Evolutionary conservation across 352 stramenopile species (phyloP), one percentile per base, ranked within the genome.

Genomic region (Phytopythium litorale): DNA sequence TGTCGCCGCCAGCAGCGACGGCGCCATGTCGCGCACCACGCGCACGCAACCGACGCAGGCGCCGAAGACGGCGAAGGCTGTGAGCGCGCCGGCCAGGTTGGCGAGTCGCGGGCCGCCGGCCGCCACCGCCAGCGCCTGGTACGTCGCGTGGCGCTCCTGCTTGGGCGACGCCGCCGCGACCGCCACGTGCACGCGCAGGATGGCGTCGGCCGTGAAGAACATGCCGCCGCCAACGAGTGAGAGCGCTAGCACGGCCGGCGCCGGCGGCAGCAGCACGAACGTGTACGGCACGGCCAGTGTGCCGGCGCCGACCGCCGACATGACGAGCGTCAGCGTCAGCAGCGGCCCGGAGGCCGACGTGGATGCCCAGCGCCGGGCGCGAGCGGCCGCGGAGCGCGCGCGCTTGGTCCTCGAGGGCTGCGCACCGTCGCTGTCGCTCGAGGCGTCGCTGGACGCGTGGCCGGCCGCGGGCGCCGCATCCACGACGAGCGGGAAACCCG

Each of bases 31-130:
- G 28, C 78, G 75, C 40, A 91, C 79, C 42, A 92, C 81, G 35
- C 82, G 63, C 16, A 92, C 65, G 35, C 84, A 89, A 16, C 84
- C 84, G 18, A 92, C 81, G 57, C 84, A 92, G 0, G 81, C 84
- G 43, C 84, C 84, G 68, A 91, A 92, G 23, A 92, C 79, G 4
- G 79, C 84, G 55, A 92, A 84, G 15, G 79, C 82, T 15, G 84
- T 87, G 51, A 86, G 72, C 9, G 75, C 75, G 25, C 79, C 84
- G 25, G 87, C 78, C 30, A 88, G 33, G 57, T 73, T 67, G 54
- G 77, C 73, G 32, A 92, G 56, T 7, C 58, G 69, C 45, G 79
- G 73, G 18, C 84, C 84, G 11, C 78, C 78, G 33, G 81, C 78
- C 62, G 73, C 74, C 58, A 73, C 66, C 18, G 84, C 84, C 21